A percentile compares a stretch with the other conserved stretches of the same genome.
Conservation (phyloP, 1,284 basidiomycete species). For the Puccinia coronata region DNA sequence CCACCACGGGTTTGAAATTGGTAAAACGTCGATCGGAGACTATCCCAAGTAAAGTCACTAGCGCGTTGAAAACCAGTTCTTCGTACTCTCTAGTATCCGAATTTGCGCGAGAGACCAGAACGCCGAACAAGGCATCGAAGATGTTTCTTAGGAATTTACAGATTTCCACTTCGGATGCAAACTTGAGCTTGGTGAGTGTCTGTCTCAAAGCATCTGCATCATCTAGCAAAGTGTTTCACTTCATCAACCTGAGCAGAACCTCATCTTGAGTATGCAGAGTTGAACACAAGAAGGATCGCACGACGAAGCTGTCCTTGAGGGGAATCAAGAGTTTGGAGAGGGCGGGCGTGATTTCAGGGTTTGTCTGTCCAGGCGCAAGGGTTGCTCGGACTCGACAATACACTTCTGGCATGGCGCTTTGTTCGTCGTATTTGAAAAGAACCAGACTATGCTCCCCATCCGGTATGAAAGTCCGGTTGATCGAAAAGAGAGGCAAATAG, state of each 20-base stretch:
- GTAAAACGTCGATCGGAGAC: slow-evolving; percentile 92
- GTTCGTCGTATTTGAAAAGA: slow-evolving; percentile 69
- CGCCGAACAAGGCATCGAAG: slow-evolving; percentile 89
- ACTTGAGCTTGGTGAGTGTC: slow-evolving; percentile 81
- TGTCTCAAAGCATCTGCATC: slow-evolving; percentile 71
- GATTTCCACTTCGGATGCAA: slow-evolving; percentile 65
- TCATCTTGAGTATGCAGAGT: slow-evolving; percentile 90
- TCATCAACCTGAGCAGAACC: slow-evolving; percentile 76
- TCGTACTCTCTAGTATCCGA: slow-evolving; percentile 74
- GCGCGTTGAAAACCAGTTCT: slow-evolving; percentile 80
- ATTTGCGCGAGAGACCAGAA: slow-evolving; percentile 75
- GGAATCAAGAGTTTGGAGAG: slow-evolving; percentile 55
- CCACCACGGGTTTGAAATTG: slow-evolving; percentile 85
- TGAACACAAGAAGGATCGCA: slow-evolving; percentile 88
- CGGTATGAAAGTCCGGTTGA: slow-evolving; percentile 76
- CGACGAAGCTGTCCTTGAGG: slow-evolving; percentile 70
- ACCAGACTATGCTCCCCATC: slow-evolving; percentile 85
- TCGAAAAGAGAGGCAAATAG: slow-evolving; percentile 82
- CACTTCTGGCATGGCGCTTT: slow-evolving; percentile 53
- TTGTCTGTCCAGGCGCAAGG: slow-evolving; percentile 18
- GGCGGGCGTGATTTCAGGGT: slow-evolving; percentile 54
- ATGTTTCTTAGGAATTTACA: slow-evolving; percentile 85
- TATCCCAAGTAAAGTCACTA: slow-evolving; percentile 78
- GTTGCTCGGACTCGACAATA: slow-evolving; percentile 65
- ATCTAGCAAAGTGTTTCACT: slow-evolving; percentile 71